A percentile compares a stretch with the other conserved stretches of the same genome.
Conservation (phyloP, 2,329 filamentous ascomycete genomes). For the Fusarium albidum region DNA sequence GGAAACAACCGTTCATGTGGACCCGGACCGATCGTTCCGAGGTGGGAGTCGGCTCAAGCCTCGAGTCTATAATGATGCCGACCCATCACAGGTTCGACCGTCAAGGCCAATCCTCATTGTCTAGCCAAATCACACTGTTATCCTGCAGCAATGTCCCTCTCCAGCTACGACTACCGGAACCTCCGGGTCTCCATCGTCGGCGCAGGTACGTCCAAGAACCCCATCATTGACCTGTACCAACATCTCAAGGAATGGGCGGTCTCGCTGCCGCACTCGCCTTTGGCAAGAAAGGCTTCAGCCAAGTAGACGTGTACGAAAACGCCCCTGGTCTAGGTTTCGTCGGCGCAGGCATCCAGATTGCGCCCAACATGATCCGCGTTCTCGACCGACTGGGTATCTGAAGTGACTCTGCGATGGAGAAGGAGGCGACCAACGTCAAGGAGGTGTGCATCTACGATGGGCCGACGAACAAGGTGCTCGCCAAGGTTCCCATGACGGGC, state of each 20-base stretch:
- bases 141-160: too few species aligned
- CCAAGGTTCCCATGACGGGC: constrained; percentile 2
- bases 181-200: constrained; percentile 14
- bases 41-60: too few species aligned
- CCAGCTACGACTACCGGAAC: neutral
- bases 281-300: constrained; percentile 24
- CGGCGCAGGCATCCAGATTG: constrained; percentile 25
- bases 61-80: too few species aligned
- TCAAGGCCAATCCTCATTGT: too few species aligned
- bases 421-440: constrained; percentile 7
- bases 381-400: constrained; percentile 20
- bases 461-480: neutral
- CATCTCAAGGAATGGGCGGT: constrained; percentile 26
- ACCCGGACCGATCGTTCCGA: too few species aligned
- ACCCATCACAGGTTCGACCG: too few species aligned
- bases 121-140: too few species aligned
- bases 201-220: constrained; percentile 1
- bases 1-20: too few species aligned
- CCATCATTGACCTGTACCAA: neutral
- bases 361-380: constrained; percentile 23
- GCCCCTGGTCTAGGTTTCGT: constrained; percentile 24
- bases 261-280: constrained; percentile 19
- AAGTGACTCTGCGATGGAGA: constrained; percentile 3
- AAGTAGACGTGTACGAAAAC: constrained; percentile 22
- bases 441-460: constrained; percentile 16